Evolutionary conservation across 768 basidiomycete genomes (phyloP), one percentile per base, ranked within the genome.

Genomic region (Trametes sanguinea): DNA sequence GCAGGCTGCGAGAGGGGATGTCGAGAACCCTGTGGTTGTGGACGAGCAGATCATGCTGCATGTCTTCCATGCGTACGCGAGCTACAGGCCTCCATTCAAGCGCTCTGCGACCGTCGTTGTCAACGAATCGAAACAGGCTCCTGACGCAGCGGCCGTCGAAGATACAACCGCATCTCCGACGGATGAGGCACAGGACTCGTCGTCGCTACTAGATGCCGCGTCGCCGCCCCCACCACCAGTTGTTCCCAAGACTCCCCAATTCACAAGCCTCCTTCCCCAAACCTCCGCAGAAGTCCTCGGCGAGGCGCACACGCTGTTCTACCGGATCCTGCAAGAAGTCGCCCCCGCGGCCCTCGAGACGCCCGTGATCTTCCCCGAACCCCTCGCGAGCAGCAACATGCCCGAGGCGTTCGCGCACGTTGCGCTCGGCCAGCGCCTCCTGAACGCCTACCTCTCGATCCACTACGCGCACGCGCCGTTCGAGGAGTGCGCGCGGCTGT

Each of bases 61-160:
- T 67, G 74, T 95, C 33, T 95, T 98, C 74, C 89, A 95, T 74
- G 81, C 92, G 0, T 97, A 98, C 75, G 86, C 92, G 0, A 77
- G 89, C 3, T 95, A 94, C 76, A 80, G 77, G 43, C 87, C 90
- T 2, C 86, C 90, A 0, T 88, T 94, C 73, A 77, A 72, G 51
- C 79, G 88, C 50, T 74, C 76, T 3, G 73, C 78, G 11, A 81
- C 87, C 7, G 75, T 77, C 57, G 48, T 85, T 9, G 72, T 81
- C 8, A 75, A 77, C 9, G 60, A 64, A 3, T 60, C 58, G 39
- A 35, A 37, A 44, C 50, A 6, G 27, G 58, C 30, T n/a, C 45
- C 61, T 16, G 13, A 48, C n/a, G 30, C 46, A 14, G 46, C 7
- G n/a, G 37, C 37, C 27, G n/a, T 11, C 6, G 16, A 22, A n/a